phyloP scores from a whole-genome alignment of 1,284 basidiomycete genomes.

The Tilletia setariae region DNA sequence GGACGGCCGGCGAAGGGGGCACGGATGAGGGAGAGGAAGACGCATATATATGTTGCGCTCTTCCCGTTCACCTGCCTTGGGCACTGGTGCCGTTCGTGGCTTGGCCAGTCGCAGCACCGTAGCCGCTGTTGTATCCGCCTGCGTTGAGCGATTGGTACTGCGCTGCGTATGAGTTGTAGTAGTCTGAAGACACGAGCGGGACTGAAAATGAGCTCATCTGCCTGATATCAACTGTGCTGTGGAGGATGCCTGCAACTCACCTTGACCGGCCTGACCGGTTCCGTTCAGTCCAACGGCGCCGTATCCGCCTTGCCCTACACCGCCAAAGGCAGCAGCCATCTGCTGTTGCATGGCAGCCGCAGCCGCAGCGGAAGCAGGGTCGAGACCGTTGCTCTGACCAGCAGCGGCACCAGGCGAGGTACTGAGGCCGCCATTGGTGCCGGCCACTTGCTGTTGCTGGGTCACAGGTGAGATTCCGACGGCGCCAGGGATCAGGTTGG shows the following conservation, averaged over 20 bases:
- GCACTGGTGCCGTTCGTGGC: neutral
- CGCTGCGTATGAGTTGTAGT: slow-evolving; percentile 14
- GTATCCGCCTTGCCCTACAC: slow-evolving; percentile 7
- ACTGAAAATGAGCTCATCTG: no score
- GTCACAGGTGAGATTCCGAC: neutral
- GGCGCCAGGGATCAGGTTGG: neutral
- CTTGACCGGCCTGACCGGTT: slow-evolving; percentile 1
- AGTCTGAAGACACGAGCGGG: neutral
- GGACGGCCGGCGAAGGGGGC: no score
- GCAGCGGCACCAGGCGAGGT: neutral
- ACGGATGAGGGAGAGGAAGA: neutral
- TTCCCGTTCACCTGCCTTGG: neutral
- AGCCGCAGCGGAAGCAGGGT: neutral
- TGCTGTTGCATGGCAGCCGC: slow-evolving; percentile 10
- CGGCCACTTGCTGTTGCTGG: neutral
- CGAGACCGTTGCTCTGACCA: neutral
- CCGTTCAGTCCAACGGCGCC: neutral
- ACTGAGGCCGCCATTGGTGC: neutral
- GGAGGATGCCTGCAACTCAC: neutral
- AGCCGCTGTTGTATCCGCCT: slow-evolving; percentile 5
- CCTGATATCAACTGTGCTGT: no score
- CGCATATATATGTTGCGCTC: neutral
- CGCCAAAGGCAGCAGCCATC: slow-evolving; percentile 14
- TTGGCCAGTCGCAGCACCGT: neutral
- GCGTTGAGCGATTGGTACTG: slow-evolving; percentile 1